These are phyloP conservation scores for Cyclotella choctawhatcheeana DNA, from an alignment of 108 stramenopile species.

Conservation along the genomic window DNA sequence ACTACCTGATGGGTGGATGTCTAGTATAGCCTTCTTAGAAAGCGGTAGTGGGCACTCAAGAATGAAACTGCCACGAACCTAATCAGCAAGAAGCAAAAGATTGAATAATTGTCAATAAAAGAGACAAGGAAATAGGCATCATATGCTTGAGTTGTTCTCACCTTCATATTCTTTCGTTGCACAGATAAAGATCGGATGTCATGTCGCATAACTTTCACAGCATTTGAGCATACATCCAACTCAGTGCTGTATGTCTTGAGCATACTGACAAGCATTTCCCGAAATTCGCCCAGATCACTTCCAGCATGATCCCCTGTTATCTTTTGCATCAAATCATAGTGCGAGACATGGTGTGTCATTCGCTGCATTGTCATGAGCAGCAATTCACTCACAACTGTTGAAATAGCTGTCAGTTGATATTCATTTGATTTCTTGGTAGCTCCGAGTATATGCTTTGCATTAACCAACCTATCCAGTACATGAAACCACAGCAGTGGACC, in stretches of 20 bases:
- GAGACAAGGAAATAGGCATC: not conserved
- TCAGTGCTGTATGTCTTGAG: slow-evolving; percentile 74
- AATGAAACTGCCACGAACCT: slow-evolving; percentile 41
- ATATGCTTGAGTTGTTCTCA: too few relatives aligned
- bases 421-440: slow-evolving; percentile 62
- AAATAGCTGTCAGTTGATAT: slow-evolving; percentile 54
- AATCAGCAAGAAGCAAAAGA: not conserved
- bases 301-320: slow-evolving; percentile 81
- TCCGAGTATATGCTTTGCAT: slow-evolving; percentile 77
- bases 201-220: slow-evolving; percentile 64
- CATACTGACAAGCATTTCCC: slow-evolving; percentile 79
- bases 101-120: not conserved
- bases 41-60: slow-evolving; percentile 3
- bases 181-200: slow-evolving; percentile 61
- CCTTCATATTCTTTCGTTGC: slow-evolving; percentile 46
- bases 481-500: slow-evolving; percentile 88
- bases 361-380: slow-evolving; percentile 81
- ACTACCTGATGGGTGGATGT: slow-evolving; percentile 24
- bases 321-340: slow-evolving; percentile 78
- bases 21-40: slow-evolving; percentile 14
- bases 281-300: slow-evolving; percentile 82
- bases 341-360: slow-evolving; percentile 81
- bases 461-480: slow-evolving; percentile 81
- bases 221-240: slow-evolving; percentile 65
- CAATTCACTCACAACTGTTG: slow-evolving; percentile 68